Base-by-base conservation (phyloP, 495 filamentous ascomycete genomes). In the Xylaria grammica region DNA sequence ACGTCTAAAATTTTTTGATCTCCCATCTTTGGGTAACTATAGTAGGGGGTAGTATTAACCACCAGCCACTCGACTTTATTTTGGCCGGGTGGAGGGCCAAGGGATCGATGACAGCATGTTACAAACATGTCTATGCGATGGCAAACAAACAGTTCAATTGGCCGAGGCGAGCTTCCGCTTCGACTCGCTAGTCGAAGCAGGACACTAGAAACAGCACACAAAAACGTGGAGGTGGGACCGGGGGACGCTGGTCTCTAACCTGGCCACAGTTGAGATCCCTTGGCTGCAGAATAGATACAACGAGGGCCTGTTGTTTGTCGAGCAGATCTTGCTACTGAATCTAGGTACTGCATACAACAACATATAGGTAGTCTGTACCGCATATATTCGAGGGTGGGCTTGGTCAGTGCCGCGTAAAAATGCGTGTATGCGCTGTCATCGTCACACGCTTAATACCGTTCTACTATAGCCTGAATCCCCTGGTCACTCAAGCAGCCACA, bases 371-470 rank as follows among this genome's bases (percentile, higher is more conserved):
- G 26, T 27, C 30, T 32, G 10, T n/a, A 34, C 32, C 4, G 36
- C 36, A 26, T 20, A 30, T 40, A 15, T 13, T 56, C 42, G 36
- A 57, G 53, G 53, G 45, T 45, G 24, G 62, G 45, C 27, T 44
- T 30, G 62, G 34, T 54, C 22, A 44, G 45, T 38, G 53, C 30
- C 24, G 55, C 45, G 46, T 45, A 32, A 48, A 54, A 15, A 59
- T 65, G 61, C 49, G 70, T 64, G 69, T 74, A 70, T 74, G 72
- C 69, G 72, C 69, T 72, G 72, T 72, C 69, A 72, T 74, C 67
- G 69, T 74, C 72, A 74, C 72, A 63, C 54, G 22, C 71, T 69
- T 74, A 69, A 65, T 67, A 72, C 67, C 56, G 67, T 65, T 68
- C 62, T 65, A 66, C 62, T 72, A 72, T 72, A 74, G 67, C 71